These are phyloP conservation scores for Durusdinium trenchii DNA, from an alignment of 73 alveolate genomes.

Conservation along the genomic window DNA sequence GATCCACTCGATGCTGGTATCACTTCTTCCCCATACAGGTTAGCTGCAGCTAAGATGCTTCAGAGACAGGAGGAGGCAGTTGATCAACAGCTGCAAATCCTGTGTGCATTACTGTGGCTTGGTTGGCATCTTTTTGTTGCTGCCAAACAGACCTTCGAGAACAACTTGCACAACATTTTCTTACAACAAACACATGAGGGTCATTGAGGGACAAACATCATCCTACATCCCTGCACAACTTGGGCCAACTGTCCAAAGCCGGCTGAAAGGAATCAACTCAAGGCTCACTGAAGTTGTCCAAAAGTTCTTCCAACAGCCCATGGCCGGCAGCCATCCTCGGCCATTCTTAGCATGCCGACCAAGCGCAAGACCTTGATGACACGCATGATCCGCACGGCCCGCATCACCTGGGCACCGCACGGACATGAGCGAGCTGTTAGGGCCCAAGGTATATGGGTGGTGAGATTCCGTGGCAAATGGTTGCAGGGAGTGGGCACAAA, in stretches of 20 bases:
- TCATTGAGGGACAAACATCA: not conserved
- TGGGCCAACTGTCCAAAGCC: too few species aligned
- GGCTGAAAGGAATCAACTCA: not conserved
- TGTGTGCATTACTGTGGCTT: not conserved
- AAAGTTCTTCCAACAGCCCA: not conserved
- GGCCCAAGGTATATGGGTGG: too few species aligned
- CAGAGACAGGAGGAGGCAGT: slow-evolving; percentile 72
- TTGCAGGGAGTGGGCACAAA: too few species aligned
- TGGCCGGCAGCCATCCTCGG: slow-evolving; percentile 14
- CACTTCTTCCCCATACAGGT: too few species aligned
- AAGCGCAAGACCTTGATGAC: slow-evolving; percentile 81
- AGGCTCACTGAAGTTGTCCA: too few species aligned
- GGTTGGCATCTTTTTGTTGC: too few species aligned
- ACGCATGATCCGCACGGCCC: slow-evolving; percentile 65
- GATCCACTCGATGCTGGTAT: too few species aligned
- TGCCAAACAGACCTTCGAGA: too few species aligned
- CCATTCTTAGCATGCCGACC: slow-evolving; percentile 68
- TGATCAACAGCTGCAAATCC: slow-evolving; percentile 92
- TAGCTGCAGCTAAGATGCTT: slow-evolving; percentile 9
- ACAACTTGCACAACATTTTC: too few species aligned
- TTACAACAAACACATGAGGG: too few species aligned
- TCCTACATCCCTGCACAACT: not conserved
- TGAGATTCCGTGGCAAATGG: too few species aligned
- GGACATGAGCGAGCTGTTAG: too few species aligned
- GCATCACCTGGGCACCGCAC: slow-evolving; percentile 63